Evolutionary conservation across 495 filamentous ascomycete genomes (phyloP).

Genomic region (Viridothelium virens): DNA sequence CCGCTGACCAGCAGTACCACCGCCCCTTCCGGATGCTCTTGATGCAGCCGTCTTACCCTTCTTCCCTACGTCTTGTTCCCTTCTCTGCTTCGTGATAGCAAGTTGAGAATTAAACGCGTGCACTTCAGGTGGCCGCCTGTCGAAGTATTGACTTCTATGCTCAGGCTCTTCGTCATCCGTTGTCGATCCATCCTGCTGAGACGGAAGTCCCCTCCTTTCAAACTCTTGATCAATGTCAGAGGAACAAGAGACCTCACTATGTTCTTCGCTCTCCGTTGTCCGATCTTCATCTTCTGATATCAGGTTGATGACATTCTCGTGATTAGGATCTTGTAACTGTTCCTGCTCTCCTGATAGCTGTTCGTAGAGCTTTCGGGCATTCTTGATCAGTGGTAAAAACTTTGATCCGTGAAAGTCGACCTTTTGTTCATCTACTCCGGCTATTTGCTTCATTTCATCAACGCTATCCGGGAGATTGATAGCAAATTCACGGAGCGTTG

Average conservation of each 20-base stretch:
- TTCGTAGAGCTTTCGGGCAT: slow-evolving; percentile 49
- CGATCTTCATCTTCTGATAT: slow-evolving; percentile 55
- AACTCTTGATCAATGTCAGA: slow-evolving; percentile 36
- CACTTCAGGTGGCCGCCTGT: slow-evolving; percentile 2
- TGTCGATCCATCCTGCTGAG: not conserved
- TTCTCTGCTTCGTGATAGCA: slow-evolving; percentile 1
- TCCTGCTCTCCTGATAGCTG: slow-evolving; percentile 43
- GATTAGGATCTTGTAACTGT: slow-evolving; percentile 41
- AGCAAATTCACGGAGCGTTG: slow-evolving; percentile 73
- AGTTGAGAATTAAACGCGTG: slow-evolving; percentile 16
- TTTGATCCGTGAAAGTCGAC: slow-evolving; percentile 59
- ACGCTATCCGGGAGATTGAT: slow-evolving; percentile 59
- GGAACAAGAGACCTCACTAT: slow-evolving; percentile 33
- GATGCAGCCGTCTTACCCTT: not conserved
- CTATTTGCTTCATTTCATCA: slow-evolving; percentile 57
- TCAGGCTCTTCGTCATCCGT: slow-evolving; percentile 19
- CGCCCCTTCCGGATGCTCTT: not conserved
- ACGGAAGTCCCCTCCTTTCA: not conserved
- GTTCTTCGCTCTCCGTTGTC: slow-evolving; percentile 38
- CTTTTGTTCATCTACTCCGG: slow-evolving; percentile 60
- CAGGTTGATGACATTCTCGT: slow-evolving; percentile 58
- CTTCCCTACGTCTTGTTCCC: not conserved
- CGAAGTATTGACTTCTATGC: slow-evolving; percentile 23
- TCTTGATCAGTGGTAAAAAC: slow-evolving; percentile 57
- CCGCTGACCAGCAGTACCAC: not conserved